Conservation (phyloP, 2,329 filamentous ascomycete species). For the Gnomoniopsis smithogilvyi region DNA sequence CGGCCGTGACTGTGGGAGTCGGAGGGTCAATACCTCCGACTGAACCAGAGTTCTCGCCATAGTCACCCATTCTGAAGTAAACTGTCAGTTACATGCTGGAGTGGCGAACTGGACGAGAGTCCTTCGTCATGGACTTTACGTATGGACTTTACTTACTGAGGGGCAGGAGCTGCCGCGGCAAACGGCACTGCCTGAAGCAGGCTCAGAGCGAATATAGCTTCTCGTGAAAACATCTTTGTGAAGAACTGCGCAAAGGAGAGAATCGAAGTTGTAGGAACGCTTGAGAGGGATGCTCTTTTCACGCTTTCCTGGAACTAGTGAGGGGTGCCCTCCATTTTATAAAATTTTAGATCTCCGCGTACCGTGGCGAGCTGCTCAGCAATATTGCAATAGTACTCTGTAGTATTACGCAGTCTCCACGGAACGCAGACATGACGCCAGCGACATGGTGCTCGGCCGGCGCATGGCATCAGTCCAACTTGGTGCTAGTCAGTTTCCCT, state of each 20-base stretch:
- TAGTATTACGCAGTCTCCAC: too few species aligned
- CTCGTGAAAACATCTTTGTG: conserved; percentile 5
- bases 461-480: too few species aligned
- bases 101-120: neutral
- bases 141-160: neutral
- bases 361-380: too few species aligned
- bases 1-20: conserved; percentile 33
- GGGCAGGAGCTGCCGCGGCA: conserved; percentile 4
- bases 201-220: neutral
- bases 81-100: neutral
- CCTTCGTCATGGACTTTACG: neutral
- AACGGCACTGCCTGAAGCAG: conserved; percentile 12
- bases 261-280: neutral
- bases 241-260: neutral
- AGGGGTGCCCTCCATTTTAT: too few species aligned
- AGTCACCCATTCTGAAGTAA: conserved; percentile 31
- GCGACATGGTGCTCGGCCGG: too few species aligned
- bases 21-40: conserved; percentile 39
- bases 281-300: neutral
- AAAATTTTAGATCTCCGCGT: too few species aligned
- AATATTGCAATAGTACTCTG: too few species aligned
- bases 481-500: too few species aligned
- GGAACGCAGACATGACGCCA: too few species aligned
- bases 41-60: conserved; percentile 39
- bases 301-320: too few species aligned